Base-by-base conservation (phyloP, 1,139 yeast species). In the Geotrichum citri-aurantii region DNA sequence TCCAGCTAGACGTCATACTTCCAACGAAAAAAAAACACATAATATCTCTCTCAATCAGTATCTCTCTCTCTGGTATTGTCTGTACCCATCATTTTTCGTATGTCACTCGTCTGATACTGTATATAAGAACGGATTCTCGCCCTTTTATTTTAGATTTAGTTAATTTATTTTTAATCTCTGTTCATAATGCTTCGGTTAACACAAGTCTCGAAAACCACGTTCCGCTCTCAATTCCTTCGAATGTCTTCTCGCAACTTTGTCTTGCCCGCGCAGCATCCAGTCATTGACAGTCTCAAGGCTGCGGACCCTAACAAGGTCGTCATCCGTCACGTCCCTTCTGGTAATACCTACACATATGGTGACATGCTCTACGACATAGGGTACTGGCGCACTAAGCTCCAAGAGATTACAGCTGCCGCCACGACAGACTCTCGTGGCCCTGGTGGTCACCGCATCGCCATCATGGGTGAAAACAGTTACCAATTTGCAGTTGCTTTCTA, bases 391-490 rank as follows among this genome's bases (percentile, higher is more conserved):
- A 47, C 62, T 0, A 63, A 66, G 23, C 61, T 70, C 14, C 52
- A 54, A 42, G 48, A 54, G 27, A 56, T 59, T 19, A 40, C 58
- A 17, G 44, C 44, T n/a, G 17, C 44, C 14, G 44, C 44, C 17
- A 3, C 21, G 3, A 19, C 44, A 19, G 2, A 48, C 19, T 61
- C 58, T 19, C 24, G 21, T 1, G n/a, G 27, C 17, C n/a, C n/a
- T n/a, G 23, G 40, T 11, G 50, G 51, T 14, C 44, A 48, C 19
- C 65, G 73, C 40, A 62, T 71, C 3, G 75, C 75, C 19, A 64
- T 71, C 50, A 71, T 71, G 75, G 75, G 74, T 27, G 75, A 71
- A 60, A 71, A 71, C 63, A 65, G 71, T 52, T 71, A 65, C 61
- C 71, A 71, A 62, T 71, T 71, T 58, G 68, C 69, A 12, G 68